These are phyloP conservation scores for Flaveria robusta DNA, from an alignment of 129 eudicot genomes.

Conservation along the genomic window DNA sequence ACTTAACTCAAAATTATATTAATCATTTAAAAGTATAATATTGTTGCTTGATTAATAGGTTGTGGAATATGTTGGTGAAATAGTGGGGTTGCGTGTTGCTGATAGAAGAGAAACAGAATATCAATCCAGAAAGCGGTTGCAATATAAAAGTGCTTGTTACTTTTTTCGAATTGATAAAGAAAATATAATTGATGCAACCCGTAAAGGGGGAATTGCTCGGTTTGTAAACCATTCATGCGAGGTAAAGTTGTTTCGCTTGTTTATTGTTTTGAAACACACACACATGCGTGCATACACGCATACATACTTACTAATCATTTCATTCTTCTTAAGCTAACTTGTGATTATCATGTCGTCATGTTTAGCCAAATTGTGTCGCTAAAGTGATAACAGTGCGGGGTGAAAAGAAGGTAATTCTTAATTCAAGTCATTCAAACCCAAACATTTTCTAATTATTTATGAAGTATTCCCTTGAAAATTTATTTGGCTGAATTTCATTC, in stretches of 20 bases:
- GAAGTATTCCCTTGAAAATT: not conserved
- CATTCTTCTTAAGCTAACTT: conserved; percentile 32
- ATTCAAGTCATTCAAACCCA: not conserved
- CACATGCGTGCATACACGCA: not conserved
- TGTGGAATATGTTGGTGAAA: conserved; percentile 86
- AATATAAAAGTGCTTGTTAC: conserved; percentile 81
- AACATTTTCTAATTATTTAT: not conserved
- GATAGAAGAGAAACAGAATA: conserved; percentile 78
- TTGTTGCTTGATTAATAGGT: conserved; percentile 42
- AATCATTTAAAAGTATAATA: not conserved
- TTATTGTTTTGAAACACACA: not conserved
- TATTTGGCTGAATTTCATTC: not conserved
- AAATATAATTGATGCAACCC: conserved; percentile 77
- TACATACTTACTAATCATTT: not conserved
- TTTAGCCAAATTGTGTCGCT: conserved; percentile 81
- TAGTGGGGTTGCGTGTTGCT: conserved; percentile 78
- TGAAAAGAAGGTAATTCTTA: conserved; percentile 66
- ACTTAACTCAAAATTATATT: not conserved
- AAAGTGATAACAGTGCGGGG: conserved; percentile 63
- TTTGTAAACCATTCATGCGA: conserved; percentile 88
- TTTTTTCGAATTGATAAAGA: conserved; percentile 80
- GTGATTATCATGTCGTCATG: conserved; percentile 19
- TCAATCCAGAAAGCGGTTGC: conserved; percentile 66
- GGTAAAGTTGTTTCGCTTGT: conserved; percentile 38
- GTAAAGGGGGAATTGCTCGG: conserved; percentile 85